These are phyloP conservation scores for Hymenoscyphus infarciens DNA, from an alignment of 2,329 filamentous ascomycete species.

Conservation along the genomic window DNA sequence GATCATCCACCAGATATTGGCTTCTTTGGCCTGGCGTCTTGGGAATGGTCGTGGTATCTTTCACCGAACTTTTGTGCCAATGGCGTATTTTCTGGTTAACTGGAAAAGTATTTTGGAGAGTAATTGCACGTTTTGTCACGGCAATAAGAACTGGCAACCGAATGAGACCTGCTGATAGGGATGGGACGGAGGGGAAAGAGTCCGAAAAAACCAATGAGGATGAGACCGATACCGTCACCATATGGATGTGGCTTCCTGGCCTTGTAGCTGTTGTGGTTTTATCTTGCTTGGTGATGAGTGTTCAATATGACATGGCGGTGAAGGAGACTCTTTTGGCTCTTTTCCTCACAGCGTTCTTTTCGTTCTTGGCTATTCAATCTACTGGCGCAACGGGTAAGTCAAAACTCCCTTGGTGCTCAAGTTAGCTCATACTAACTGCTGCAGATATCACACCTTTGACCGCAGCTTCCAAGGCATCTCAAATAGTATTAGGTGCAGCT, in stretches of 20 bases:
- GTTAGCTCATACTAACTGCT: background rate
- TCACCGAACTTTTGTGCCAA: conserved; percentile 2
- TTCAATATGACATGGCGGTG: conserved; percentile 5
- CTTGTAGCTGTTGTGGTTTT: background rate
- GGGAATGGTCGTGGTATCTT: conserved; percentile 6
- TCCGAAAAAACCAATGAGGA: background rate
- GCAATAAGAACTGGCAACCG: background rate
- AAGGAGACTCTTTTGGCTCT: conserved; percentile 3
- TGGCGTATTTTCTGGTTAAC: conserved; percentile 6
- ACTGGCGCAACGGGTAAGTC: conserved; percentile 7
- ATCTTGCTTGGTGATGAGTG: conserved; percentile 5
- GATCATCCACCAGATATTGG: conserved; percentile 41
- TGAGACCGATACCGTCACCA: background rate
- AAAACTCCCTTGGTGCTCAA: background rate
- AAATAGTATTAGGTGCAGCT: background rate
- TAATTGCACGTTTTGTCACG: background rate
- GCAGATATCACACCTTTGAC: conserved; percentile 7
- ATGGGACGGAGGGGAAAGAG: background rate
- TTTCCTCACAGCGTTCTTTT: conserved; percentile 3
- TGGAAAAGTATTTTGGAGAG: conserved; percentile 2
- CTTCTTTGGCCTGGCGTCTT: conserved; percentile 43
- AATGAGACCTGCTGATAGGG: background rate
- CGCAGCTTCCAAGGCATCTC: background rate
- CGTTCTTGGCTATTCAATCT: conserved; percentile 6
- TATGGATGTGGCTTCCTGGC: conserved; percentile 8